Conservation (phyloP, 2,329 filamentous ascomycete species). For the Alternaria brassicae region DNA sequence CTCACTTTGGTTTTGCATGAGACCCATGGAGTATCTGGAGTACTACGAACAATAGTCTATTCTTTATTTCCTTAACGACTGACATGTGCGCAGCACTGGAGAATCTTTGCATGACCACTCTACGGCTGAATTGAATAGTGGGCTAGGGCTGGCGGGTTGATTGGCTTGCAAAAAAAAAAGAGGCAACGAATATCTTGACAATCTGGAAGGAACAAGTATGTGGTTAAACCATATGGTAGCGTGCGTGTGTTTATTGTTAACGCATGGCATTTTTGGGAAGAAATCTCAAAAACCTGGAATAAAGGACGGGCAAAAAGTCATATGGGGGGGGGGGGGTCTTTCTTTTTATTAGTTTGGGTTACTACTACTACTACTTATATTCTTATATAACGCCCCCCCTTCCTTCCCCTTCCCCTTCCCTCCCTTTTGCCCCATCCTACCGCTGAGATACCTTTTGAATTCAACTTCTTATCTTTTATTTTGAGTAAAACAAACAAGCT, state of each 20-base stretch:
- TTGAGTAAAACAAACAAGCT: not conserved
- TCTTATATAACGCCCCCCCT: conserved; percentile 20
- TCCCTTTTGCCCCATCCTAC: no score
- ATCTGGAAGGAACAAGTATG: not conserved
- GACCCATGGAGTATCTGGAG: conserved; percentile 43
- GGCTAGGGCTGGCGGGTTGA: conserved; percentile 7
- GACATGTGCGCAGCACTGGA: conserved; percentile 22
- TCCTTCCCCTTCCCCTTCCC: no score
- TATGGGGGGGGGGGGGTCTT: no score
- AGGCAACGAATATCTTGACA: conserved; percentile 9
- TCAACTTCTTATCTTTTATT: conserved; percentile 12
- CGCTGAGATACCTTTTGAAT: conserved; percentile 30
- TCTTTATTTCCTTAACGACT: conserved; percentile 23
- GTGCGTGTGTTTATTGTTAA: conserved; percentile 19
- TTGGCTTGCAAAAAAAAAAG: not conserved
- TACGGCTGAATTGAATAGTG: conserved; percentile 28
- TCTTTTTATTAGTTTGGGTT: conserved; percentile 23
- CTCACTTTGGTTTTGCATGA: conserved; percentile 40
- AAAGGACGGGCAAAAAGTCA: conserved; percentile 26
- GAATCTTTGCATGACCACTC: conserved; percentile 32
- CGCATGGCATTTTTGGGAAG: conserved; percentile 13
- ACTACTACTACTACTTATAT: no score
- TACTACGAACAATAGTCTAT: conserved; percentile 25
- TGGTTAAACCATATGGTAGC: no score
- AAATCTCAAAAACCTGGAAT: conserved; percentile 16